Conservation (phyloP, 768 basidiomycete genomes). For the Kwoniella botswanensis region DNA sequence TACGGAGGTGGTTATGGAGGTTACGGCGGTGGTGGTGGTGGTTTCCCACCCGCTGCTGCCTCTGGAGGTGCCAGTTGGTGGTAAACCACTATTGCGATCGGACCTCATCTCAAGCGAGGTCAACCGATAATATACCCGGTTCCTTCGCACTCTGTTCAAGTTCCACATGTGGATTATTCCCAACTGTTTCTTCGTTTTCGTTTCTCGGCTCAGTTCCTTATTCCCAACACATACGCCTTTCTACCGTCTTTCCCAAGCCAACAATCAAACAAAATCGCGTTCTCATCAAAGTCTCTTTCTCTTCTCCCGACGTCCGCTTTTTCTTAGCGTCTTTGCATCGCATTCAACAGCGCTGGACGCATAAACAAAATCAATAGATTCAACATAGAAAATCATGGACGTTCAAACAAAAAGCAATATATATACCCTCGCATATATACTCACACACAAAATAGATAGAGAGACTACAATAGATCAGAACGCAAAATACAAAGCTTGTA, state of each 20-base stretch:
- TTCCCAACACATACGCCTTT: conserved; percentile 10
- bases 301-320: background rate
- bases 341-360: conserved; percentile 14
- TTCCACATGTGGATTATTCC: too few species aligned
- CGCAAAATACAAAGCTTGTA: conserved; percentile 20
- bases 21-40: conserved; percentile 58
- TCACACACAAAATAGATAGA: background rate
- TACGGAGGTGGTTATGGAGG: conserved; percentile 38
- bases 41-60: conserved; percentile 45
- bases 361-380: background rate
- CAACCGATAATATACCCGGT: conserved; percentile 16
- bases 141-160: background rate
- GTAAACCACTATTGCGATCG: conserved; percentile 23
- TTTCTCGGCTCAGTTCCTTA: background rate
- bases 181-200: background rate
- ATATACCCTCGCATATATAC: conserved; percentile 4
- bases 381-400: conserved; percentile 20
- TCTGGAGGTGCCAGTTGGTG: conserved; percentile 51
- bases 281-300: conserved; percentile 4
- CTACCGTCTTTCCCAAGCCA: background rate
- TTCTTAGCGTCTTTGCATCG: conserved; percentile 4
- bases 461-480: conserved; percentile 6
- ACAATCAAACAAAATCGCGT: conserved; percentile 7
- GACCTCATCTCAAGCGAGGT: background rate
- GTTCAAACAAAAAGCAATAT: conserved; percentile 1